phyloP scores from a whole-genome alignment of 2,329 filamentous ascomycete genomes.

The Penicillium sp. region DNA sequence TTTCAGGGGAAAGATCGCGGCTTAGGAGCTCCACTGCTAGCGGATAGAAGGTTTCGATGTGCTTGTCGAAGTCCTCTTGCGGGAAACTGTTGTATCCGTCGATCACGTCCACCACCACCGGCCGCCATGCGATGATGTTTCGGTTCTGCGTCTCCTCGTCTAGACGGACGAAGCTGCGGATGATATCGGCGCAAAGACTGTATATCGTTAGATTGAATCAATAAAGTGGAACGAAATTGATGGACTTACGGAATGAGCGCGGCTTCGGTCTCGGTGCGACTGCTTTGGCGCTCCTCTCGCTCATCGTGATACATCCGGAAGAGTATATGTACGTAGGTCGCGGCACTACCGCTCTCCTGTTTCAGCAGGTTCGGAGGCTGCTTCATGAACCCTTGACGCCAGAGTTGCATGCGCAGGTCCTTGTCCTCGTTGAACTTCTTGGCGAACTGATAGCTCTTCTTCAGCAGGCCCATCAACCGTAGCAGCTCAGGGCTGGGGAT shows the following conservation, averaged over 20 bases:
- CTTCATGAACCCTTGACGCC: constrained; percentile 99
- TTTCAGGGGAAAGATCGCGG: constrained; percentile 78
- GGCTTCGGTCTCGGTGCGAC: constrained; percentile 80
- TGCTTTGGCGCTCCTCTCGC: constrained; percentile 77
- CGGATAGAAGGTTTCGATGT: constrained; percentile 84
- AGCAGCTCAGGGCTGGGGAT: constrained; percentile 91
- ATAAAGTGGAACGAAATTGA: too few relatives aligned
- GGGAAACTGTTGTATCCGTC: constrained; percentile 91
- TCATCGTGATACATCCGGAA: constrained; percentile 97
- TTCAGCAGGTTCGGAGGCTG: constrained; percentile 97
- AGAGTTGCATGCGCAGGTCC: constrained; percentile 89
- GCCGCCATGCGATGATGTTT: constrained; percentile 96
- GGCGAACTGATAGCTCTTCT: constrained; percentile 95
- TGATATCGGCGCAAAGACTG: constrained; percentile 86
- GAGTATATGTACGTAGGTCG: constrained; percentile 93
- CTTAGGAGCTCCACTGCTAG: constrained; percentile 79
- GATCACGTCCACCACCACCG: constrained; percentile 94
- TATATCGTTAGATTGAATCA: background rate
- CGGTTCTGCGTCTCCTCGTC: constrained; percentile 97
- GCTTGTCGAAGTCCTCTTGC: constrained; percentile 74
- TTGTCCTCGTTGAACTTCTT: constrained; percentile 98
- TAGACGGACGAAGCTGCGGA: constrained; percentile 79
- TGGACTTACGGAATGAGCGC: constrained; percentile 76
- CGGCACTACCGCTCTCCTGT: constrained; percentile 90
- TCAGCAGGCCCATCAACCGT: constrained; percentile 88